Evolutionary conservation across 345 rosid species (phyloP), one percentile per base, ranked within the genome.

Genomic region (Salix viminalis): DNA sequence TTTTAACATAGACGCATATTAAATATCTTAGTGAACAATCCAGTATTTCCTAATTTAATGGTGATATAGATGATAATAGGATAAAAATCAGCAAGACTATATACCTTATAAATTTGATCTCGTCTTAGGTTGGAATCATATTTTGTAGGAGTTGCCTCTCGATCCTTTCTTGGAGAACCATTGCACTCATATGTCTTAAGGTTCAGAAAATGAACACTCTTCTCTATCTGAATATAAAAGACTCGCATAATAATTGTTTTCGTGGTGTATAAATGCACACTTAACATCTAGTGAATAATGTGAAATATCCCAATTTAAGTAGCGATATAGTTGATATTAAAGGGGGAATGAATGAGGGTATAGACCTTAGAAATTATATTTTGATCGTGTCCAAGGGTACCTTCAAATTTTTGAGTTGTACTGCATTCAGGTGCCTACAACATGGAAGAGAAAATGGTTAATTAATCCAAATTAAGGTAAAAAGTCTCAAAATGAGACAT

Each of bases 211-310:
- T 67, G 54, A 70, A 28, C 19, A 39, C 67, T 80, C 21, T 7
- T 50, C 16, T 72, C 73, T 70, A 41, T 71, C 86, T 83, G 75
- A 66, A 67, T 26, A 70, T 14, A n/a, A 5, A 42, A n/a, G 34
- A 68, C 60, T 82, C n/a, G 37, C 28, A 11, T 14, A 8, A 5
- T 65, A 46, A 65, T 19, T 42, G n/a, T 62, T 65, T 65, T 64
- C 71, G 4, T 11, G 7, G n/a, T 30, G 14, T 30, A 65, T 46
- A 65, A 65, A 73, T 6, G 7, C 50, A 14, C 24, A 10, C 4
- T 4, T 10, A 18, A 21, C 7, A 34, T 67, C 64, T 58, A 58
- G 10, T 19, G 13, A 58, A n/a, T 12, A 58, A 14, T 21, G 4
- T 6, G 24, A n/a, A 4, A 73, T 23, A 39, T 13, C 26, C 24